Percentiles rank a stretch among this genome's conserved stretches.
Conservation (phyloP, 2,329 filamentous ascomycete genomes). For the Fonsecaea erecta region DNA sequence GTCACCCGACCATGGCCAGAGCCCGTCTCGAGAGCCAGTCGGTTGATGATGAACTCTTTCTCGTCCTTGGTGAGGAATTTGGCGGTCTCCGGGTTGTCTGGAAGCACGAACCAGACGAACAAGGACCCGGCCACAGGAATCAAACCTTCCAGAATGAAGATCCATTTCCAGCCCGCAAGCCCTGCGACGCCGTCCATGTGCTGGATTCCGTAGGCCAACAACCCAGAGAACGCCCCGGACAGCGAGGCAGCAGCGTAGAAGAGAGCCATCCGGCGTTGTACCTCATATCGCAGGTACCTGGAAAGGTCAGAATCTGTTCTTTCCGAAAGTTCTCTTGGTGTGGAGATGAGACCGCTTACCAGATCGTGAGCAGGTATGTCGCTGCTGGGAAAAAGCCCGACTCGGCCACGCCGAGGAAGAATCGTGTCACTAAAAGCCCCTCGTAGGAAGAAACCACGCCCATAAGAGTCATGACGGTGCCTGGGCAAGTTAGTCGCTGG, state of each 20-base stretch:
- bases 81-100: constrained; percentile 74
- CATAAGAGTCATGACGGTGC: constrained; percentile 55
- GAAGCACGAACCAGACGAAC: constrained; percentile 63
- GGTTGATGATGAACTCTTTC: constrained; percentile 63
- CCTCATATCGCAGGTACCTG: constrained; percentile 46
- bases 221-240: constrained; percentile 53
- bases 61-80: constrained; percentile 75
- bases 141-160: constrained; percentile 60
- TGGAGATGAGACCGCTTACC: not conserved
- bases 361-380: constrained; percentile 47
- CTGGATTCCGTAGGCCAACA: constrained; percentile 56
- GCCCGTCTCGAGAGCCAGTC: constrained; percentile 71
- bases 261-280: constrained; percentile 40
- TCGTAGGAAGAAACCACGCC: constrained; percentile 48
- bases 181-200: constrained; percentile 52
- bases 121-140: constrained; percentile 56
- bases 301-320: not conserved
- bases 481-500: constrained; percentile 2
- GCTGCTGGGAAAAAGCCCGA: constrained; percentile 60
- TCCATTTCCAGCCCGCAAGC: constrained; percentile 59
- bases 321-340: not conserved
- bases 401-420: constrained; percentile 52
- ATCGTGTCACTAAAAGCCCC: constrained; percentile 51
- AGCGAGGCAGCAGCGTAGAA: constrained; percentile 41
- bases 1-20: constrained; percentile 53